phyloP scores from a whole-genome alignment of 1,284 basidiomycete species.

The Mycena sp. region DNA sequence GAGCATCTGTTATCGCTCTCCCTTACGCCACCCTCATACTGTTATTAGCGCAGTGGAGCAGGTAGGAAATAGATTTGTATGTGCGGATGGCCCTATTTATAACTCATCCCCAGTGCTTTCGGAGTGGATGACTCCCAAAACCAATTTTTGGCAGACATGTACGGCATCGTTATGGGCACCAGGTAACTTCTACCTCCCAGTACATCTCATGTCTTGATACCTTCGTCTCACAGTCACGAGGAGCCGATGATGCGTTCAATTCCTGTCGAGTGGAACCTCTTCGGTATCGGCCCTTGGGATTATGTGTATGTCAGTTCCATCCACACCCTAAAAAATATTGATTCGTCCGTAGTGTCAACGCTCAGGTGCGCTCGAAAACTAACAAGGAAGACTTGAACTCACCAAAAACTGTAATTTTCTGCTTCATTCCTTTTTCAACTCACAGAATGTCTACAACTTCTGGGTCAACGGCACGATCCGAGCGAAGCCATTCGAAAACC shows the following conservation, averaged over 20 bases:
- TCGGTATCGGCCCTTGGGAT: slow-evolving; percentile 68
- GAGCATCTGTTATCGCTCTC: slow-evolving; percentile 17
- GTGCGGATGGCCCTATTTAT: neutral
- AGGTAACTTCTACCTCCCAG: slow-evolving; percentile 44
- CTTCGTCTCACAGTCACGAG: slow-evolving; percentile 56
- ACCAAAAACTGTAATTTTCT: too few relatives aligned
- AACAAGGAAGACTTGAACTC: too few relatives aligned
- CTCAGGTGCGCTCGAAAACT: slow-evolving; percentile 5
- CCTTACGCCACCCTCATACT: neutral
- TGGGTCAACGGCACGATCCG: slow-evolving; percentile 69
- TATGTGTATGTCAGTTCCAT: slow-evolving; percentile 44
- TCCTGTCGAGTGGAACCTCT: slow-evolving; percentile 67
- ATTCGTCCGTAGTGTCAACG: slow-evolving; percentile 10
- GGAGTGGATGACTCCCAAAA: slow-evolving; percentile 73
- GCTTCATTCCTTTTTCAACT: too few relatives aligned
- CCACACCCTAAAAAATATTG: neutral
- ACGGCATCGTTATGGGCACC: slow-evolving; percentile 78
- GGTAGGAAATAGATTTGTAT: neutral
- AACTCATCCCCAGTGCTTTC: slow-evolving; percentile 59
- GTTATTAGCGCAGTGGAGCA: slow-evolving; percentile 27
- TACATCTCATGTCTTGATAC: neutral
- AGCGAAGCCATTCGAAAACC: slow-evolving; percentile 63
- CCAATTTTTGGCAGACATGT: slow-evolving; percentile 69
- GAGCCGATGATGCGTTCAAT: slow-evolving; percentile 74
- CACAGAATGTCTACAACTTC: slow-evolving; percentile 67